Conservation (phyloP, 257 asterid species). For the Verbena officinalis region DNA sequence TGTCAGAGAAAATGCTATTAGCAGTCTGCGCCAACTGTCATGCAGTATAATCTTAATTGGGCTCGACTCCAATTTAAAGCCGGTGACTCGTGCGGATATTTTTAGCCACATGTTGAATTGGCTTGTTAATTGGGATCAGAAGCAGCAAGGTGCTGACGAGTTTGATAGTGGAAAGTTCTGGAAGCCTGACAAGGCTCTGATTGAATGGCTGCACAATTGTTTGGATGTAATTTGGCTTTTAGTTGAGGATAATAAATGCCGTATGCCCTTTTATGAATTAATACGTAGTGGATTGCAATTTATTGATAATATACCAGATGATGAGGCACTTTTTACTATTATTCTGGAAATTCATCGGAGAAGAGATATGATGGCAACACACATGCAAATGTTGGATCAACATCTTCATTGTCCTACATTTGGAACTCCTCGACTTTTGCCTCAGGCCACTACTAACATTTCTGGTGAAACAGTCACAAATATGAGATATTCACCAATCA, state of each 20-base stretch:
- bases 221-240: slow-evolving; percentile 92
- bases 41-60: slow-evolving; percentile 87
- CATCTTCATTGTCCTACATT: slow-evolving; percentile 98
- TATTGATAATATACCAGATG: slow-evolving; percentile 94
- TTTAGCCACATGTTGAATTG: slow-evolving; percentile 83
- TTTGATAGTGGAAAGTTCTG: slow-evolving; percentile 64
- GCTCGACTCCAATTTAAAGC: slow-evolving; percentile 77
- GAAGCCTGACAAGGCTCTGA: slow-evolving; percentile 77
- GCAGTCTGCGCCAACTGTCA: slow-evolving; percentile 83
- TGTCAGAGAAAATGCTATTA: slow-evolving; percentile 64
- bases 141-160: slow-evolving; percentile 70
- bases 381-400: slow-evolving; percentile 98
- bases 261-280: slow-evolving; percentile 92
- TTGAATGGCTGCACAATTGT: slow-evolving; percentile 96
- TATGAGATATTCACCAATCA: slow-evolving; percentile 91
- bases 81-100: slow-evolving; percentile 77
- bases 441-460: slow-evolving; percentile 70
- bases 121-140: slow-evolving; percentile 88
- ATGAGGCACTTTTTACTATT: slow-evolving; percentile 93
- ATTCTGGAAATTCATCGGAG: slow-evolving; percentile 91
- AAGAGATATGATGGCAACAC: slow-evolving; percentile 96
- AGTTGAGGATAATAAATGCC: slow-evolving; percentile 82
- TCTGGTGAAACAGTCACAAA: slow-evolving; percentile 80
- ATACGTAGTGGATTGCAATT: slow-evolving; percentile 89
- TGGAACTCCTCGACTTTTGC: slow-evolving; percentile 92